A percentile compares a stretch with the other conserved stretches of the same genome.
Conservation (phyloP, 768 basidiomycete genomes). For the Lactarius sp. region DNA sequence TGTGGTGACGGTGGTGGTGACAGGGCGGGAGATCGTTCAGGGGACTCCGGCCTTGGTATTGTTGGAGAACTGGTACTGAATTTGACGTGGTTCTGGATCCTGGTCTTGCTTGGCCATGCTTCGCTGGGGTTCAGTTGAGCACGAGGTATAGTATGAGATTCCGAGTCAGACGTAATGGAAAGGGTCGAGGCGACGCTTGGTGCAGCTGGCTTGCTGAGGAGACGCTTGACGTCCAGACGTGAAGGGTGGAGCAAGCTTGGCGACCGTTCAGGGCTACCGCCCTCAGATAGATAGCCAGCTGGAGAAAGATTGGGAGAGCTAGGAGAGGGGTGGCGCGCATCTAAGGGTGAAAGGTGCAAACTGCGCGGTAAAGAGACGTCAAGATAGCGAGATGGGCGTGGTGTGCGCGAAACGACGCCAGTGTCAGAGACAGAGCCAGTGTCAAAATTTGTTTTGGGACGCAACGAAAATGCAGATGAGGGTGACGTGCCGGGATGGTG, state of each 20-base stretch:
- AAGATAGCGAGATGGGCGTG: background rate
- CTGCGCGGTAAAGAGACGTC: background rate
- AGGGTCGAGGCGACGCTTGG: conserved; percentile 20
- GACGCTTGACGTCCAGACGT: conserved; percentile 25
- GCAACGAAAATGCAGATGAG: background rate
- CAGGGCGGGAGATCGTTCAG: background rate
- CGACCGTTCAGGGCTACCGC: conserved; percentile 13
- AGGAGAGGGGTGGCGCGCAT: conserved; percentile 14
- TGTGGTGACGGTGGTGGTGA: background rate
- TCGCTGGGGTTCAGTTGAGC: background rate
- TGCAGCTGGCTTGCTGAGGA: conserved; percentile 26
- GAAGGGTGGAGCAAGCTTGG: conserved; percentile 19
- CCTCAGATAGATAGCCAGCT: conserved; percentile 22
- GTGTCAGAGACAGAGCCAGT: conserved; percentile 22
- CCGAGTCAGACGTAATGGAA: conserved; percentile 25
- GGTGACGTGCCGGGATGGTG: background rate
- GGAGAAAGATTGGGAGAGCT: conserved; percentile 15
- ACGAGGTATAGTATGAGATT: conserved; percentile 6
- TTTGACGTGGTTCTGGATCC: background rate
- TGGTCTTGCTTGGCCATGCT: conserved; percentile 16
- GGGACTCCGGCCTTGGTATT: background rate
- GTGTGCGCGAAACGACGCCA: conserved; percentile 4
- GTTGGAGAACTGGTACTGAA: background rate
- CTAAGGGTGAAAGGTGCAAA: conserved; percentile 1
- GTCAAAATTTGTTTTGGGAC: conserved; percentile 5